phyloP scores from a whole-genome alignment of 2,329 filamentous ascomycete genomes.

The Periconia sp. region DNA sequence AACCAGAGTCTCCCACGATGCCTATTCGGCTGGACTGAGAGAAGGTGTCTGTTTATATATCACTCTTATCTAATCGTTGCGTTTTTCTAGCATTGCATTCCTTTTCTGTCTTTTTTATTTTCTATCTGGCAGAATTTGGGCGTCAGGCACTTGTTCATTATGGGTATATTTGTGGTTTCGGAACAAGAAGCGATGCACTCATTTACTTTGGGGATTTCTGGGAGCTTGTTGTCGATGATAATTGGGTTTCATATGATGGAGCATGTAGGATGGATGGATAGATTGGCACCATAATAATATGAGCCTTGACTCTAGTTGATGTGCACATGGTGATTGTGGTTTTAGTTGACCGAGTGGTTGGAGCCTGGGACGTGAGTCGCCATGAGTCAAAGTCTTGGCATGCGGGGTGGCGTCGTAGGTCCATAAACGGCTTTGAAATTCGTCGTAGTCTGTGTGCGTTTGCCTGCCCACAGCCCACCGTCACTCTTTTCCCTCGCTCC shows the following conservation, averaged over 20 bases:
- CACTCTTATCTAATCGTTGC: constrained; percentile 12
- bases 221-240: not conserved
- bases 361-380: no score
- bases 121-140: not conserved
- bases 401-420: not conserved
- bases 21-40: constrained; percentile 6
- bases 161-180: not conserved
- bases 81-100: constrained; percentile 13
- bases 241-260: not conserved
- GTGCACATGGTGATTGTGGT: no score
- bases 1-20: constrained; percentile 1
- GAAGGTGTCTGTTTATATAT: constrained; percentile 10
- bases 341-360: no score
- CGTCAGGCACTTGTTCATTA: not conserved
- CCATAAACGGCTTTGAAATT: constrained; percentile 18
- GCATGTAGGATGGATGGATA: not conserved
- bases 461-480: constrained; percentile 15
- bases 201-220: not conserved
- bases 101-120: not conserved
- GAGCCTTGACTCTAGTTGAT: not conserved
- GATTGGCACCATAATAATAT: not conserved
- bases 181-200: not conserved
- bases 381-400: not conserved
- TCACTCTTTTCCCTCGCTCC: constrained; percentile 25
- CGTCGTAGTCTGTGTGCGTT: constrained; percentile 29